Evolutionary conservation across 345 rosid genomes (phyloP).

Genomic region (Hypericum androsaemum): DNA sequence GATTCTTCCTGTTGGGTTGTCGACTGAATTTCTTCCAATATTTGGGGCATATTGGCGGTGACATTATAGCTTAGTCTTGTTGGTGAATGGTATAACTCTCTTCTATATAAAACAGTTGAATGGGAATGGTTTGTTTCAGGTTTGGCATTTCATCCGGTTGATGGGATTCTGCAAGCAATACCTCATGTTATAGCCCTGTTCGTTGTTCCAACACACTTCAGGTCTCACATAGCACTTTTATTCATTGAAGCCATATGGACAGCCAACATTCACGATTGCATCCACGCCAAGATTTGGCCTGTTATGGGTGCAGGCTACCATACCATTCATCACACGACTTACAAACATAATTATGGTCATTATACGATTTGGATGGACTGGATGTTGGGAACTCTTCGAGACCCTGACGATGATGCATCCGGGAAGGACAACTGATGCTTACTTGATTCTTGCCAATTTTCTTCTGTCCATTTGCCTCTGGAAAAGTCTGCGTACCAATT

Average conservation of each 20-base stretch:
- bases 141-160: conserved; percentile 84
- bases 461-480: conserved; percentile 21
- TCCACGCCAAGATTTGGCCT: conserved; percentile 75
- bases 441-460: background rate
- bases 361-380: conserved; percentile 98
- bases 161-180: conserved; percentile 83
- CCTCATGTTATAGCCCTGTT: conserved; percentile 76
- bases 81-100: too few species aligned
- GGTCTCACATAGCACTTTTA: conserved; percentile 57
- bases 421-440: conserved; percentile 24
- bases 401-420: conserved; percentile 45
- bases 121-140: conserved; percentile 31
- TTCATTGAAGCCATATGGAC: conserved; percentile 88
- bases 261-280: conserved; percentile 88
- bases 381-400: conserved; percentile 82
- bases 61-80: too few species aligned
- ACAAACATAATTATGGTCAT: conserved; percentile 96
- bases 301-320: conserved; percentile 98
- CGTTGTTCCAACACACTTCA: conserved; percentile 71
- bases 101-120: too few species aligned
- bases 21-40: too few species aligned
- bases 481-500: conserved; percentile 58
- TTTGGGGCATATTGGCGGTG: too few species aligned
- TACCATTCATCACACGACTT: conserved; percentile 91
- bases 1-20: background rate